These are phyloP conservation scores for Acanthamoeba divionensis DNA, from an alignment of 208 protist genomes.

Conservation along the genomic window DNA sequence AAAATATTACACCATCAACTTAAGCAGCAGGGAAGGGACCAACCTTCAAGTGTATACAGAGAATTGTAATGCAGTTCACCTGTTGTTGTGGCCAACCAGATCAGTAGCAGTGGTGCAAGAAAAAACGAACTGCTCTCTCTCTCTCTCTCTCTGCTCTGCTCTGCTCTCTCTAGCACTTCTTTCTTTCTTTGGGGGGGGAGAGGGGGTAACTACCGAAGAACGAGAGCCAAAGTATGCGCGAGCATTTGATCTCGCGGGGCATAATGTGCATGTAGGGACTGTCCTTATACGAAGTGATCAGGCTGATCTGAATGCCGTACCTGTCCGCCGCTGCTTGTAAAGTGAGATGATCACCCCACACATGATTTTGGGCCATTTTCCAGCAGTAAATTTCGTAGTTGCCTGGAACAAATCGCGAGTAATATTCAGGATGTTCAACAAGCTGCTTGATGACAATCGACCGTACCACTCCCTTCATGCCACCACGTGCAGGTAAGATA, in stretches of 20 bases:
- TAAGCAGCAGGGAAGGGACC: neutral
- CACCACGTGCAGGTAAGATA: too few species aligned
- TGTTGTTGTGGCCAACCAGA: neutral
- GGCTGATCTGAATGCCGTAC: slow-evolving; percentile 48
- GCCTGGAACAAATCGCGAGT: neutral
- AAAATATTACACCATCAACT: neutral
- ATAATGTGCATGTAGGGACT: slow-evolving; percentile 35
- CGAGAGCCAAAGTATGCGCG: slow-evolving; percentile 50
- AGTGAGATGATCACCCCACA: neutral
- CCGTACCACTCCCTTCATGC: neutral
- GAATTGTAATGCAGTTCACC: slow-evolving; percentile 53
- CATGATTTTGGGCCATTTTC: neutral
- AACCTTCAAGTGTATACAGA: slow-evolving; percentile 35
- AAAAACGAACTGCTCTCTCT: too few species aligned
- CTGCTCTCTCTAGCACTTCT: neutral
- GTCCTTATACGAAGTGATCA: slow-evolving; percentile 53
- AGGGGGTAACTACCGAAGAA: slow-evolving; percentile 51
- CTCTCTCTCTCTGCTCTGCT: neutral
- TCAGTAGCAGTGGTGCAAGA: neutral
- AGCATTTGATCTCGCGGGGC: slow-evolving; percentile 47
- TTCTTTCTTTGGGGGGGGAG: neutral
- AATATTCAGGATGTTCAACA: neutral
- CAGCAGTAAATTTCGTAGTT: neutral
- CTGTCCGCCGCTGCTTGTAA: slow-evolving; percentile 30
- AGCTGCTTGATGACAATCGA: neutral